A percentile compares a stretch with the other conserved stretches of the same genome.
phyloP scores from a whole-genome alignment of 2,329 filamentous ascomycete genomes.

The Trichoderma sp. region DNA sequence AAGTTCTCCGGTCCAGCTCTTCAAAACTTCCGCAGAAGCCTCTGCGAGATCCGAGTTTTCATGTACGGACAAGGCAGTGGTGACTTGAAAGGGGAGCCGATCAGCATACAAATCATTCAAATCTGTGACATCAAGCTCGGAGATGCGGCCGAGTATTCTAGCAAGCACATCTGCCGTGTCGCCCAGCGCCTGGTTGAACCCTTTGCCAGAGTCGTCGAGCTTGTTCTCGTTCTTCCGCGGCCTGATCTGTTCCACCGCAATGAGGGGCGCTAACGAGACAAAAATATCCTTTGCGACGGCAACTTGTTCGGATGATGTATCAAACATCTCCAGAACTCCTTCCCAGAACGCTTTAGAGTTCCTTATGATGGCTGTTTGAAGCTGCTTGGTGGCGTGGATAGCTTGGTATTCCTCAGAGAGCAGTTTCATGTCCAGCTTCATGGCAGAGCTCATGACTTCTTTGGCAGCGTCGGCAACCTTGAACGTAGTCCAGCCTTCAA shows the following conservation, averaged over 20 bases:
- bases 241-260: conserved; percentile 72
- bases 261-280: conserved; percentile 65
- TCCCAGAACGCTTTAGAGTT: conserved; percentile 54
- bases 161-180: conserved; percentile 59
- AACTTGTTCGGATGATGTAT: conserved; percentile 67
- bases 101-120: conserved; percentile 68
- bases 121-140: conserved; percentile 68
- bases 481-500: conserved; percentile 40
- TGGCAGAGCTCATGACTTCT: conserved; percentile 52
- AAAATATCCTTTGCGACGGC: conserved; percentile 73
- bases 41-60: conserved; percentile 76
- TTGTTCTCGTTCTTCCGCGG: conserved; percentile 47
- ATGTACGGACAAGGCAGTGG: conserved; percentile 78
- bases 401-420: conserved; percentile 49
- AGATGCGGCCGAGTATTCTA: conserved; percentile 72
- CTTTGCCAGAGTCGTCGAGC: conserved; percentile 44
- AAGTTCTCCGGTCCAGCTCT: conserved; percentile 70
- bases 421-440: conserved; percentile 44
- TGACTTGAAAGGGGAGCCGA: conserved; percentile 64
- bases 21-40: conserved; percentile 77
- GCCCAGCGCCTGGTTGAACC: conserved; percentile 73
- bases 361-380: conserved; percentile 65
- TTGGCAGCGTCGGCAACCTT: conserved; percentile 45
- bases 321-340: conserved; percentile 65
- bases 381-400: conserved; percentile 56